Percentiles rank a stretch among this genome's conserved stretches.
phyloP scores from a whole-genome alignment of 805 yeast genomes.

The Brettanomyces sp. region DNA sequence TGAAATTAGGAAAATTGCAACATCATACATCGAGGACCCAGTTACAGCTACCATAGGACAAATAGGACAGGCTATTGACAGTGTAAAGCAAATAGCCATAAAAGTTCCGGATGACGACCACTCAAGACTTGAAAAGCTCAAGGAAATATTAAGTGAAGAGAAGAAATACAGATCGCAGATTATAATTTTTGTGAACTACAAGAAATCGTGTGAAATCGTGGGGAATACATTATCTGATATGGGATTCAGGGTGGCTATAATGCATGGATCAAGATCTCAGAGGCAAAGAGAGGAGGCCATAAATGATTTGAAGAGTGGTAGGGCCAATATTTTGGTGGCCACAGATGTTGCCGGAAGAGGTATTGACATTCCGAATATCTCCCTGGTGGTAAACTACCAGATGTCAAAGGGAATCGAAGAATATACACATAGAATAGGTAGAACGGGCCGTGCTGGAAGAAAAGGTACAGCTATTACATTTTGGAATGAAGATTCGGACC shows the following conservation, averaged over 20 bases:
- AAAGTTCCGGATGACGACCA: conserved; percentile 35
- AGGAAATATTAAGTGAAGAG: conserved; percentile 23
- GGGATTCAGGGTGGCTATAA: conserved; percentile 44
- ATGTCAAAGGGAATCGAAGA: conserved; percentile 73
- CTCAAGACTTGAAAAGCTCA: conserved; percentile 34
- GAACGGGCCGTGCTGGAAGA: conserved; percentile 94
- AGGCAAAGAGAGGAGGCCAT: conserved; percentile 78
- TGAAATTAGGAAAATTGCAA: conserved; percentile 56
- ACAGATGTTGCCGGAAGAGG: conserved; percentile 97
- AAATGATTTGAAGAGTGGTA: conserved; percentile 43
- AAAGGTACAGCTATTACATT: conserved; percentile 71
- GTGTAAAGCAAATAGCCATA: conserved; percentile 63
- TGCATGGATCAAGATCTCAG: conserved; percentile 86
- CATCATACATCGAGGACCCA: conserved; percentile 53
- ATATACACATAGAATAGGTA: conserved; percentile 86
- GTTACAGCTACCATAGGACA: conserved; percentile 60
- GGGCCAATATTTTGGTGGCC: conserved; percentile 63
- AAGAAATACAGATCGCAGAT: conserved; percentile 41
- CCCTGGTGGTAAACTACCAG: conserved; percentile 79
- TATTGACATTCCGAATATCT: conserved; percentile 80
- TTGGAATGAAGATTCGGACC: conserved; percentile 44
- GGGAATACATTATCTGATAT: conserved; percentile 38
- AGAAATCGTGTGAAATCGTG: conserved; percentile 61
- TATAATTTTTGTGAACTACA: conserved; percentile 75
- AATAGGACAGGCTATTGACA: conserved; percentile 54